phyloP scores from a whole-genome alignment of 73 alveolate genomes.

The Paramecium sonneborni region DNA sequence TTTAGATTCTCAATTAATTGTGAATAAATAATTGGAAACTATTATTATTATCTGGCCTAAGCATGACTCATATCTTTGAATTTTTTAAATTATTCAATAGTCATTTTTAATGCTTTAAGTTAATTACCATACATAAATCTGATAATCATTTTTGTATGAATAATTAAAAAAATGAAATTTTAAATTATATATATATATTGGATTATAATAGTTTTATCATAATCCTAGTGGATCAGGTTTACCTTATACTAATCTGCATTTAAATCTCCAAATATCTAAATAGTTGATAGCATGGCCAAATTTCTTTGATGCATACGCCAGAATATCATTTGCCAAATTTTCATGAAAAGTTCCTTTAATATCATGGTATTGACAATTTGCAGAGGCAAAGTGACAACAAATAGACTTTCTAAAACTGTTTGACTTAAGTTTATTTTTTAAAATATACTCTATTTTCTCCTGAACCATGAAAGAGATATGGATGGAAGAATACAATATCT shows the following conservation, averaged over 20 bases:
- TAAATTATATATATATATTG: neutral
- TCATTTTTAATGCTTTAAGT: neutral
- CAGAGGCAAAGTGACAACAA: slow-evolving; percentile 66
- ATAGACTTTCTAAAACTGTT: slow-evolving; percentile 55
- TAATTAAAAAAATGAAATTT: neutral
- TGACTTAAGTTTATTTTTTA: neutral
- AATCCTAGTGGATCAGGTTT: slow-evolving; percentile 30
- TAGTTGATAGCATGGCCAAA: slow-evolving; percentile 35
- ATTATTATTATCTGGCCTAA: neutral
- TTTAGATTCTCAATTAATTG: neutral
- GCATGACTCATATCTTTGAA: neutral
- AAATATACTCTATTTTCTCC: slow-evolving; percentile 56
- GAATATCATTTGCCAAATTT: slow-evolving; percentile 53
- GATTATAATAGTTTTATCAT: neutral
- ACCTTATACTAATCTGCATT: slow-evolving; percentile 18
- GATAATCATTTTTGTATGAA: neutral
- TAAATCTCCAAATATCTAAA: slow-evolving; percentile 63
- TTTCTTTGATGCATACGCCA: slow-evolving; percentile 44
- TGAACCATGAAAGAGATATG: slow-evolving; percentile 62
- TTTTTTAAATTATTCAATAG: neutral
- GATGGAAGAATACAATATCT: slow-evolving; percentile 70
- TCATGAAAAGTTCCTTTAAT: slow-evolving; percentile 52
- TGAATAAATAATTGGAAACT: neutral
- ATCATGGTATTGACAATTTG: slow-evolving; percentile 49
- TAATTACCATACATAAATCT: neutral